A percentile compares a stretch with the other conserved stretches of the same genome.
These are phyloP conservation scores for Hepatocystis sp. DNA, from an alignment of 169 alveolate species.

Conservation along the genomic window DNA sequence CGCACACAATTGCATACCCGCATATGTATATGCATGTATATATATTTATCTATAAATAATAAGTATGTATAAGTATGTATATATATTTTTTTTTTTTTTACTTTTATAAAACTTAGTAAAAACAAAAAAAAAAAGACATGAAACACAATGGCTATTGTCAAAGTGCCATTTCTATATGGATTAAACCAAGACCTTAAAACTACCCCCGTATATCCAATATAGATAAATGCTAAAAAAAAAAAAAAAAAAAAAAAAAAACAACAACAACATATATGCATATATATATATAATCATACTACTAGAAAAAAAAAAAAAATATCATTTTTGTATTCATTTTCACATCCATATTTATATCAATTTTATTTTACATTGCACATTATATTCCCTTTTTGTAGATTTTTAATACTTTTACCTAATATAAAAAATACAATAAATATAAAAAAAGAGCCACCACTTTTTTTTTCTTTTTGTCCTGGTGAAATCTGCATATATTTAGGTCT, in stretches of 20 bases:
- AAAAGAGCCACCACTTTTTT: conserved; percentile 41
- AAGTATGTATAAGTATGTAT: no score
- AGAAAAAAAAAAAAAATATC: neutral
- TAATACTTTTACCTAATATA: conserved; percentile 23
- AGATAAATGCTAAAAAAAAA: conserved; percentile 47
- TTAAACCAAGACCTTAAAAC: conserved; percentile 61
- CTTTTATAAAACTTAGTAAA: conserved; percentile 69
- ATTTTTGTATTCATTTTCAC: neutral
- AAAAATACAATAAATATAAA: conserved; percentile 64
- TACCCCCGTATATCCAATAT: conserved; percentile 57
- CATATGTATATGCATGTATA: neutral
- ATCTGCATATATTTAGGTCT: conserved; percentile 62
- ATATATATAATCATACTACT: no score
- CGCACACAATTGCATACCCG: neutral
- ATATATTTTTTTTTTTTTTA: conserved; percentile 8
- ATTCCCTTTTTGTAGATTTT: neutral
- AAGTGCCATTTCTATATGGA: conserved; percentile 68
- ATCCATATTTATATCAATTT: neutral
- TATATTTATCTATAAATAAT: no score
- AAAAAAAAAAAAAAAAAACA: neutral
- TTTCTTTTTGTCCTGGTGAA: conserved; percentile 51
- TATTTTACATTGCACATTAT: neutral
- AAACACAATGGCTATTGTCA: conserved; percentile 52
- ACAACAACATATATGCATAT: no score
- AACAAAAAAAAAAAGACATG: conserved; percentile 57